Evolutionary conservation across 1,139 yeast genomes (phyloP).

Genomic region (Nematodospora anomalae): DNA sequence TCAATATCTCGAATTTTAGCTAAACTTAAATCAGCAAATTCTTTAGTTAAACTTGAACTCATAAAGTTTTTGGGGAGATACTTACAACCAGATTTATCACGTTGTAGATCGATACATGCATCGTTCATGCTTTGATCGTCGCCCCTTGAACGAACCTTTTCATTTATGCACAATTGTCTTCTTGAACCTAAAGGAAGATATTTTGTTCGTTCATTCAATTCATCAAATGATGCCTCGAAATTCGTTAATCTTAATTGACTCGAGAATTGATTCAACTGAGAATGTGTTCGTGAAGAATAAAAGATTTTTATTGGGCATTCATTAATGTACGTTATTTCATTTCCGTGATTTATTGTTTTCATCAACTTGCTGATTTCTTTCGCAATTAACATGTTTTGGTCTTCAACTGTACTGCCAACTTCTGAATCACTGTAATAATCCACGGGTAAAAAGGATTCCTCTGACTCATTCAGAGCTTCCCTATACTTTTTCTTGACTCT

Average conservation of each 20-base stretch:
- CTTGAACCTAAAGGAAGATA: slow-evolving; percentile 77
- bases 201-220: slow-evolving; percentile 45
- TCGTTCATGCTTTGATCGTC: slow-evolving; percentile 70
- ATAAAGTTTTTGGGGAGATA: slow-evolving; percentile 43
- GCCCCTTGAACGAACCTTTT: slow-evolving; percentile 50
- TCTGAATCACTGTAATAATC: slow-evolving; percentile 42
- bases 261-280: slow-evolving; percentile 82
- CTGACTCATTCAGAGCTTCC: slow-evolving; percentile 3
- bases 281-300: slow-evolving; percentile 87
- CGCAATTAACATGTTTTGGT: slow-evolving; percentile 30
- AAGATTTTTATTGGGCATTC: slow-evolving; percentile 49
- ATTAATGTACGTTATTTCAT: slow-evolving; percentile 19
- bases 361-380: slow-evolving; percentile 47
- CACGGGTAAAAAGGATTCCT: slow-evolving; percentile 35
- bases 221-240: slow-evolving; percentile 62
- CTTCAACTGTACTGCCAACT: slow-evolving; percentile 10
- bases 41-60: slow-evolving; percentile 32
- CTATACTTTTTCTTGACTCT: slow-evolving; percentile 3
- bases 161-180: slow-evolving; percentile 80
- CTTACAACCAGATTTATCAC: slow-evolving; percentile 47
- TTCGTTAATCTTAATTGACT: slow-evolving; percentile 64
- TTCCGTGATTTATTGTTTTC: slow-evolving; percentile 34
- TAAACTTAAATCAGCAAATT: slow-evolving; percentile 60
- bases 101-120: slow-evolving; percentile 75
- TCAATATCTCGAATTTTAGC: slow-evolving; percentile 79